phyloP scores from a whole-genome alignment of 1,284 basidiomycete species.

The Trametes polyzona region DNA sequence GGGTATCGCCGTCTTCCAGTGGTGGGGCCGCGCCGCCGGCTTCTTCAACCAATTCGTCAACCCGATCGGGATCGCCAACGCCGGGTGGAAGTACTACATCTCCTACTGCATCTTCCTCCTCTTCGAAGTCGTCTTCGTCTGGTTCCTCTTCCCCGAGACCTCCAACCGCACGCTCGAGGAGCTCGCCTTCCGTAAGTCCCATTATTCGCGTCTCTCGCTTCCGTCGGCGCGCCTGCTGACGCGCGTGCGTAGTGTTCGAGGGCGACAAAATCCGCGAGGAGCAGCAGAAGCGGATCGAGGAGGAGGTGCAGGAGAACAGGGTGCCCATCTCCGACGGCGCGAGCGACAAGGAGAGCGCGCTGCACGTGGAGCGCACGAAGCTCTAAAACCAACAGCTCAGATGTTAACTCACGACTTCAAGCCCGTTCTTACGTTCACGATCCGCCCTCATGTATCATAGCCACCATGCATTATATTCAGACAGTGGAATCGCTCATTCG shows the following conservation, averaged over 20 bases:
- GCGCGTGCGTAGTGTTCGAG: constrained; percentile 47
- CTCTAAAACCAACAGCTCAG: too few species aligned
- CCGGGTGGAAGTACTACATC: constrained; percentile 44
- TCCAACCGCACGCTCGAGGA: constrained; percentile 60
- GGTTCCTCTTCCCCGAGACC: constrained; percentile 53
- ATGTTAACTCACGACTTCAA: too few species aligned
- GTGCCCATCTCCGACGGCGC: constrained; percentile 13
- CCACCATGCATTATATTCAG: too few species aligned
- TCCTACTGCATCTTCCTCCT: constrained; percentile 36
- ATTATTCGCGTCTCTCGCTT: too few species aligned
- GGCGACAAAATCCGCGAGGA: constrained; percentile 46
- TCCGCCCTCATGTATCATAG: background rate
- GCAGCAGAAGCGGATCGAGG: constrained; percentile 49
- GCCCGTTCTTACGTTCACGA: background rate
- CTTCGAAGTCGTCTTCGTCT: constrained; percentile 58
- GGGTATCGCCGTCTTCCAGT: constrained; percentile 67
- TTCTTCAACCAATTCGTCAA: constrained; percentile 79
- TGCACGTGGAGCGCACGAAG: constrained; percentile 25
- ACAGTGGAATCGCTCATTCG: too few species aligned
- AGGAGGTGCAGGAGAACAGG: constrained; percentile 39
- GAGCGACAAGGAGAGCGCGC: constrained; percentile 28
- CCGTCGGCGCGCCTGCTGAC: too few species aligned
- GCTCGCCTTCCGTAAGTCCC: constrained; percentile 56
- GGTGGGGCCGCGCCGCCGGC: constrained; percentile 56
- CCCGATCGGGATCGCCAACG: constrained; percentile 62